Evolutionary conservation across 1,139 yeast species (phyloP).

Genomic region (Geotrichum restrictum): DNA sequence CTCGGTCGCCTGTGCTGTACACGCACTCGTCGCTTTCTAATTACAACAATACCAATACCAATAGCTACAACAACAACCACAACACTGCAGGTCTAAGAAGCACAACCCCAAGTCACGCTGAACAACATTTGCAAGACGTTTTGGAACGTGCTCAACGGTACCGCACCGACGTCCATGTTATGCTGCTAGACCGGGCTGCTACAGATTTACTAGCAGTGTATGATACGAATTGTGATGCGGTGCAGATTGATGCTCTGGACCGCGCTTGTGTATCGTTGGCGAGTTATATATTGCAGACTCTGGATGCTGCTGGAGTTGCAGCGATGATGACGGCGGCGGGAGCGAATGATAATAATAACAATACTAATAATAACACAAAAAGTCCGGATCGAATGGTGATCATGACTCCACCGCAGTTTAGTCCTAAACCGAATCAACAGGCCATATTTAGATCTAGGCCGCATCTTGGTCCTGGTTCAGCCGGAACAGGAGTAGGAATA

Average conservation of each 20-base stretch:
- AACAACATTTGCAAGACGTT: slow-evolving; percentile 9
- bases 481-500: too few relatives aligned
- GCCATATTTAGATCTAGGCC: not conserved
- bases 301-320: not conserved
- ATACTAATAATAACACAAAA: too few relatives aligned
- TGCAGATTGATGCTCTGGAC: slow-evolving; percentile 5
- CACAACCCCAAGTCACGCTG: slow-evolving; percentile 10
- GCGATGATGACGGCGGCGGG: too few relatives aligned
- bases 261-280: slow-evolving; percentile 12
- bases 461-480: not conserved
- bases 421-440: too few relatives aligned
- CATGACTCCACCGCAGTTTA: too few relatives aligned
- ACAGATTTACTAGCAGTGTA: slow-evolving; percentile 13
- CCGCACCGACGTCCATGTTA: slow-evolving; percentile 3
- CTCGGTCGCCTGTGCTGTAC: not conserved
- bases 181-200: slow-evolving; percentile 15
- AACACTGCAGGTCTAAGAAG: not conserved
- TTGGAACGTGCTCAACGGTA: slow-evolving; percentile 5
- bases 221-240: slow-evolving; percentile 2
- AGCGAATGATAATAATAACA: too few relatives aligned
- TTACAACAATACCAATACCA: not conserved
- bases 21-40: slow-evolving; percentile 1
- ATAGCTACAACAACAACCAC: not conserved
- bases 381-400: too few relatives aligned
- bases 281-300: slow-evolving; percentile 15